phyloP scores from a whole-genome alignment of 495 filamentous ascomycete species.

The Penicillium dipodomyicola region DNA sequence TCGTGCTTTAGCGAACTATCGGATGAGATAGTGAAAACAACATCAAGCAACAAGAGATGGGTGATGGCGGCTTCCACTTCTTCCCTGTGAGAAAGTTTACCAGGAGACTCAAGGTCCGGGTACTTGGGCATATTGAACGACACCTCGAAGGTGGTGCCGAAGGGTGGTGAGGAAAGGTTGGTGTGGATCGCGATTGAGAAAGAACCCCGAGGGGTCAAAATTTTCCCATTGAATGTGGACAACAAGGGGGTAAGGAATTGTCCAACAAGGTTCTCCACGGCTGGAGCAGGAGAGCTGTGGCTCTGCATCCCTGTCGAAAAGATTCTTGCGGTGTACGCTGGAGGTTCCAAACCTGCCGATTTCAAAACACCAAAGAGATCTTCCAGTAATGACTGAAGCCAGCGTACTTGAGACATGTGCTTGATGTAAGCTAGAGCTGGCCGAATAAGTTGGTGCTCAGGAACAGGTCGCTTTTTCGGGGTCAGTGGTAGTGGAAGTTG shows the following conservation, averaged over 20 bases:
- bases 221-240: slow-evolving; percentile 38
- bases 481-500: slow-evolving; percentile 59
- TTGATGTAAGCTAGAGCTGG: slow-evolving; percentile 63
- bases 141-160: slow-evolving; percentile 50
- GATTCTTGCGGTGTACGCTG: slow-evolving; percentile 30
- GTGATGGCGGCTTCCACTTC: slow-evolving; percentile 40
- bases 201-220: slow-evolving; percentile 36
- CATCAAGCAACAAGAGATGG: slow-evolving; percentile 41
- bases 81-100: slow-evolving; percentile 33
- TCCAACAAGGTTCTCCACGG: slow-evolving; percentile 41
- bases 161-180: slow-evolving; percentile 38
- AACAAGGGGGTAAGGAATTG: slow-evolving; percentile 44
- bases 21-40: slow-evolving; percentile 35
- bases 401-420: slow-evolving; percentile 50
- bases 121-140: slow-evolving; percentile 37
- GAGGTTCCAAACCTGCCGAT: slow-evolving; percentile 39
- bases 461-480: slow-evolving; percentile 44
- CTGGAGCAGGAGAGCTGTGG: slow-evolving; percentile 8
- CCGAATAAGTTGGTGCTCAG: slow-evolving; percentile 60
- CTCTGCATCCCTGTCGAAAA: slow-evolving; percentile 30
- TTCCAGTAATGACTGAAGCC: slow-evolving; percentile 39
- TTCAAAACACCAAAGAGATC: slow-evolving; percentile 37
- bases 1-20: slow-evolving; percentile 10
- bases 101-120: slow-evolving; percentile 38
- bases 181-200: slow-evolving; percentile 49